Evolutionary conservation across 1,284 basidiomycete genomes (phyloP).

Genomic region (Puccinia polysora): DNA sequence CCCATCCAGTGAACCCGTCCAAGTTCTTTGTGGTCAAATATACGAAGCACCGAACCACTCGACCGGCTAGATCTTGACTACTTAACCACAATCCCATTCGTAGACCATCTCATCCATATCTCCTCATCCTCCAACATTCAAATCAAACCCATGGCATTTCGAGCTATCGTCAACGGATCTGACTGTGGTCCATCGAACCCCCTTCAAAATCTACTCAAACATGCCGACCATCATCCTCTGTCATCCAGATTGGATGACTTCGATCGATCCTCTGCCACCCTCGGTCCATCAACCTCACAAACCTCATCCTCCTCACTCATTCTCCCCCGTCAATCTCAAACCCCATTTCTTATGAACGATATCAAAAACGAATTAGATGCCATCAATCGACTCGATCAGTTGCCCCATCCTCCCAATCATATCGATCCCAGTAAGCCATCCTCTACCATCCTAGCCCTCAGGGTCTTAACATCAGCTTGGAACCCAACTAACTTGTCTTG

Average conservation of each 20-base stretch:
- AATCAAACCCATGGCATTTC: slow-evolving; percentile 37
- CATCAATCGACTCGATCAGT: not conserved
- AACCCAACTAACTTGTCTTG: not conserved
- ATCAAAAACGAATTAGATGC: slow-evolving; percentile 11
- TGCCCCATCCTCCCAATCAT: not conserved
- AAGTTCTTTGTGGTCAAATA: too few relatives aligned
- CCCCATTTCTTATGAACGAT: slow-evolving; percentile 5
- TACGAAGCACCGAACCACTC: too few relatives aligned
- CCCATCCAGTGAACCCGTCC: too few relatives aligned
- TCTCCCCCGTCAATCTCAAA: not conserved
- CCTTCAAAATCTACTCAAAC: slow-evolving; percentile 36
- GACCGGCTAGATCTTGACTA: too few relatives aligned
- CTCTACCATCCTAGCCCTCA: not conserved
- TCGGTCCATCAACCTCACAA: slow-evolving; percentile 3
- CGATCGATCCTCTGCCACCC: not conserved
- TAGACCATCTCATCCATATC: too few relatives aligned
- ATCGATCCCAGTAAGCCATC: not conserved
- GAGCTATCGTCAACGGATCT: slow-evolving; percentile 32
- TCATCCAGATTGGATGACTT: not conserved
- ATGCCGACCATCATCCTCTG: slow-evolving; percentile 3
- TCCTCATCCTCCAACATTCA: too few relatives aligned
- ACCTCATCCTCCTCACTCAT: slow-evolving; percentile 2
- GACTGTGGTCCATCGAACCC: slow-evolving; percentile 42
- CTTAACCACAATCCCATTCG: too few relatives aligned
- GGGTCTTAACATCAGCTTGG: not conserved